phyloP scores from a whole-genome alignment of 805 yeast species.

The Ogataea corticis region DNA sequence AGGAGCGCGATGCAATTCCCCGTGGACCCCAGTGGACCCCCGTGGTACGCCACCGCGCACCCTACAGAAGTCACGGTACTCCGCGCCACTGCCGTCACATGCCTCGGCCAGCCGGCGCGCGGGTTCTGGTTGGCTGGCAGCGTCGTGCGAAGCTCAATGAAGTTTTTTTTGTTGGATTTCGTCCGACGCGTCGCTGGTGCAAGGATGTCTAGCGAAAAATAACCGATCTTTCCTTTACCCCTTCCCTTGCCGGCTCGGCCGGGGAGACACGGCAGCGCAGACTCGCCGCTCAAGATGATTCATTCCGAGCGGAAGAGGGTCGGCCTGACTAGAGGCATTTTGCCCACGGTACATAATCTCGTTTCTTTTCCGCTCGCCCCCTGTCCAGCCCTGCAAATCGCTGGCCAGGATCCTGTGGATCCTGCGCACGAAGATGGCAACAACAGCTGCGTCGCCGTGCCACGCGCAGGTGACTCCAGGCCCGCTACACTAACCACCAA shows the following conservation, averaged over 20 bases:
- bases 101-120: conserved; percentile 1
- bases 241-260: too few species aligned
- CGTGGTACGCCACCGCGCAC: too few species aligned
- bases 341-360: conserved; percentile 7
- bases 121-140: conserved; percentile 4
- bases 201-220: too few species aligned
- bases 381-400: neutral
- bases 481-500: neutral
- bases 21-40: too few species aligned
- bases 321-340: neutral
- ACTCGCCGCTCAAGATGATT: too few species aligned
- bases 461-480: neutral
- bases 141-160: conserved; percentile 1
- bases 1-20: too few species aligned
- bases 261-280: too few species aligned
- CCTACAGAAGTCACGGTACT: too few species aligned
- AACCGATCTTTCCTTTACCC: too few species aligned
- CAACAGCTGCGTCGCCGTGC: too few species aligned
- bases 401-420: neutral
- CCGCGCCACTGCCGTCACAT: neutral
- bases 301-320: conserved; percentile 3
- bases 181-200: neutral
- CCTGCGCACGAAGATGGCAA: too few species aligned
- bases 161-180: conserved; percentile 3
- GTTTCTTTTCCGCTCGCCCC: conserved; percentile 14